Evolutionary conservation across 2,329 filamentous ascomycete species (phyloP).

Genomic region (Monilinia fructigena): DNA sequence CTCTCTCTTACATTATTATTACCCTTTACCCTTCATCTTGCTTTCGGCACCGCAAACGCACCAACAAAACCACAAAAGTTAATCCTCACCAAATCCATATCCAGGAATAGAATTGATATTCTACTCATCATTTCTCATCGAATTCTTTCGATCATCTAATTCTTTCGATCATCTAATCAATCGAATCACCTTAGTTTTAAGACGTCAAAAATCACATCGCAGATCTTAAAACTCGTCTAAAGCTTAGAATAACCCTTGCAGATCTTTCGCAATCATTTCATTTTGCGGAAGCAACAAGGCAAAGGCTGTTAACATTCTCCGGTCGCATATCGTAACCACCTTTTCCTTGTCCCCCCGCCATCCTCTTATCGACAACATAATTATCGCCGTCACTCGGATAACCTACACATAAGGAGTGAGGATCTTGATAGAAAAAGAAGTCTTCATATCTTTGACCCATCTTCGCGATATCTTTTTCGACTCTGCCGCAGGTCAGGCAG

Average conservation of each 20-base stretch:
- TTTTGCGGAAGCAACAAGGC: conserved; percentile 2
- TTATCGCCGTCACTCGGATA: conserved; percentile 24
- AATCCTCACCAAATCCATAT: not conserved
- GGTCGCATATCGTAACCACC: conserved; percentile 31
- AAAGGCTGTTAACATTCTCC: conserved; percentile 21
- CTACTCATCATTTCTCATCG: no score
- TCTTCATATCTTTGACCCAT: not conserved
- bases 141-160: no score
- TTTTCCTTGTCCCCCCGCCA: conserved; percentile 29
- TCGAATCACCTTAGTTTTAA: no score
- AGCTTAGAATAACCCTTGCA: conserved; percentile 12
- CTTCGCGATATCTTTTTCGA: conserved; percentile 8
- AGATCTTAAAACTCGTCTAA: not conserved
- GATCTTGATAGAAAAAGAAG: conserved; percentile 1
- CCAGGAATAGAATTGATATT: not conserved
- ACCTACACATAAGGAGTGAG: conserved; percentile 21
- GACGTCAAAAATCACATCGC: not conserved
- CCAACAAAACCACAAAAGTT: no score
- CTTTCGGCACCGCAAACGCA: no score
- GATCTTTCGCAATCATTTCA: conserved; percentile 14
- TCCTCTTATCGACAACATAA: conserved; percentile 32
- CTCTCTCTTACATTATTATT: not conserved
- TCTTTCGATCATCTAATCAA: no score
- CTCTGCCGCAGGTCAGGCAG: conserved; percentile 27
- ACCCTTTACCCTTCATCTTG: conserved; percentile 15